phyloP scores from a whole-genome alignment of 805 yeast species.

The Saccharomycopsis fermentans region DNA sequence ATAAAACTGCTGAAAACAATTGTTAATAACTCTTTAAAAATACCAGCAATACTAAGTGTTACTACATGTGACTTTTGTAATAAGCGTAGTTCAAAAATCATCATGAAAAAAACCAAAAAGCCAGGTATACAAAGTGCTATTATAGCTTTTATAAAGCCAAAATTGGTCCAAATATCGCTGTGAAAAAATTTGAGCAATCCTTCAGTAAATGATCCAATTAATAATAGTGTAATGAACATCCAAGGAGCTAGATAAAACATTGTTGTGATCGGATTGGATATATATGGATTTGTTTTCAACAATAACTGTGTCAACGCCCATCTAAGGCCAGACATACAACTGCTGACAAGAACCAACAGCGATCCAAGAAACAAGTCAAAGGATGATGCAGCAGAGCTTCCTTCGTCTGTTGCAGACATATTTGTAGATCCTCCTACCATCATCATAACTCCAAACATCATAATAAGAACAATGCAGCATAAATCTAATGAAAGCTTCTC shows the following conservation, averaged over 20 bases:
- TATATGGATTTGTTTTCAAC: conserved; percentile 46
- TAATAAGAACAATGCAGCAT: conserved; percentile 56
- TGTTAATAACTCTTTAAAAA: conserved; percentile 84
- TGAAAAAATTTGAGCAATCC: conserved; percentile 35
- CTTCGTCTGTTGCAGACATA: conserved; percentile 17
- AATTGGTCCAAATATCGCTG: conserved; percentile 55
- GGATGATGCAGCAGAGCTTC: conserved; percentile 6
- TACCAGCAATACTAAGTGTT: conserved; percentile 84
- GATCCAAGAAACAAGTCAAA: conserved; percentile 42
- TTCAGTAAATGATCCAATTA: conserved; percentile 59
- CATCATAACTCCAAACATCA: conserved; percentile 78
- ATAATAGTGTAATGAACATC: conserved; percentile 56
- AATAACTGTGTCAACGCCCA: conserved; percentile 93
- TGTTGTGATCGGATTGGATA: conserved; percentile 71
- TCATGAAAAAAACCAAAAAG: conserved; percentile 77
- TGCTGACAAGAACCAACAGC: conserved; percentile 61
- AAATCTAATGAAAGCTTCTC: conserved; percentile 67
- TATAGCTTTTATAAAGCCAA: conserved; percentile 47
- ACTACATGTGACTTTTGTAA: conserved; percentile 74
- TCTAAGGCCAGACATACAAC: conserved; percentile 78
- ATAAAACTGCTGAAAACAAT: conserved; percentile 56
- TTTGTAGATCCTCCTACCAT: conserved; percentile 55
- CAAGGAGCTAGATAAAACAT: conserved; percentile 78
- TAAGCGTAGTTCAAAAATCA: conserved; percentile 76
- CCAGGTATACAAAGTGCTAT: conserved; percentile 71